These are phyloP conservation scores for Cystobasidium ongulense DNA, from an alignment of 768 basidiomycete species.

Conservation along the genomic window DNA sequence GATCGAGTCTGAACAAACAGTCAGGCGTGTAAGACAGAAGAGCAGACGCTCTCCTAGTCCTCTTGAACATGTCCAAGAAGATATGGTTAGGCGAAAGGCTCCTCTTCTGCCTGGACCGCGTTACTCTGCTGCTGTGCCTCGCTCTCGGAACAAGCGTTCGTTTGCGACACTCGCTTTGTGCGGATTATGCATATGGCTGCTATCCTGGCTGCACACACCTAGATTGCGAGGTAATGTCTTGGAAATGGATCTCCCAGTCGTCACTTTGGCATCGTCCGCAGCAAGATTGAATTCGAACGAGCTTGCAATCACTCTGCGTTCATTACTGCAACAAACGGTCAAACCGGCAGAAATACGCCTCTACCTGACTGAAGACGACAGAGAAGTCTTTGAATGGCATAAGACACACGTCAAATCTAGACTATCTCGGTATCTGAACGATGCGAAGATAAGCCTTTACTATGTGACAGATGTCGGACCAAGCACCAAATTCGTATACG, in stretches of 20 bases:
- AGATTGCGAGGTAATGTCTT: background rate
- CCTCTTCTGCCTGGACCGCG: background rate
- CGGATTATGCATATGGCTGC: background rate
- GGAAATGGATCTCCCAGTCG: background rate
- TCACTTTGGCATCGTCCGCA: conserved; percentile 5
- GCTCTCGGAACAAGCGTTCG: background rate
- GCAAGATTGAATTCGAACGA: conserved; percentile 1
- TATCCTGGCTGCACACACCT: background rate
- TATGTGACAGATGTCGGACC: conserved; percentile 29
- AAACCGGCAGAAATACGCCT: background rate
- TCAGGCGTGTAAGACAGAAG: background rate
- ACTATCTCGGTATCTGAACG: background rate
- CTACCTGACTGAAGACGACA: background rate
- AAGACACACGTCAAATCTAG: background rate
- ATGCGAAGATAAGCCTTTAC: background rate
- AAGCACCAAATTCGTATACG: conserved; percentile 24
- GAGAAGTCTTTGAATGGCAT: background rate
- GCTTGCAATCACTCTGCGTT: background rate
- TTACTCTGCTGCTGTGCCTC: background rate
- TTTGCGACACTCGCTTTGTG: background rate
- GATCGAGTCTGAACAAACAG: too few relatives aligned
- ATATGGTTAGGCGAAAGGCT: background rate
- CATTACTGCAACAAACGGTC: background rate
- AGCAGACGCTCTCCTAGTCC: background rate
- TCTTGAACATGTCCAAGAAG: background rate